Percentiles rank a stretch among this genome's conserved stretches.
Conservation (phyloP, 129 eudicot genomes). For the Lonicera japonica region DNA sequence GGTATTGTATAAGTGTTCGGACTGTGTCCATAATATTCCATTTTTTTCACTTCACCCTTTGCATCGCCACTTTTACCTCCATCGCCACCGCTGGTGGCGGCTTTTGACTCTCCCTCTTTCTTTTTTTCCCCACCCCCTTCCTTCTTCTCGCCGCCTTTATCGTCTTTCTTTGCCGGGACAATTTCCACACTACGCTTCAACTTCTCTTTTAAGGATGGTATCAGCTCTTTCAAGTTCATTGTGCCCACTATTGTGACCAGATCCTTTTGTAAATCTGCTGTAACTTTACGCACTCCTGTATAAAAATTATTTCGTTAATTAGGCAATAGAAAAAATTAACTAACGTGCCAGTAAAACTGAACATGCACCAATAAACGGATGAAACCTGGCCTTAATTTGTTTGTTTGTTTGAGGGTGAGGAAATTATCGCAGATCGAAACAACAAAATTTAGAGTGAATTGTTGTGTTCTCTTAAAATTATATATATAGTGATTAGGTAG, state of each 20-base stretch:
- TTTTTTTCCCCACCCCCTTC: constrained; percentile 18
- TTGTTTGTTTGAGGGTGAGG: too few species aligned
- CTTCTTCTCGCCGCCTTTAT: constrained; percentile 9
- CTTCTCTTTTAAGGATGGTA: constrained; percentile 52
- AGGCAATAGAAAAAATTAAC: background rate
- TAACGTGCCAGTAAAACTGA: background rate
- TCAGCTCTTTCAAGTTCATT: constrained; percentile 63
- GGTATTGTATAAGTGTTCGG: constrained; percentile 44
- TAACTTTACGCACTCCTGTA: constrained; percentile 61
- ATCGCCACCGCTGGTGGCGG: constrained; percentile 22
- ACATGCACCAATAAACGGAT: too few species aligned
- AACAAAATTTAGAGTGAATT: too few species aligned
- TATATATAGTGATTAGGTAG: background rate
- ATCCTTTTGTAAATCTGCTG: constrained; percentile 42
- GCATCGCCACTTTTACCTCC: constrained; percentile 16
- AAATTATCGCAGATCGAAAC: too few species aligned
- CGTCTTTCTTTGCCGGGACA: constrained; percentile 57
- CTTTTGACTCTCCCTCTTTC: constrained; percentile 23
- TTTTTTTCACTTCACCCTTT: constrained; percentile 41
- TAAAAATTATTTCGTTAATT: background rate
- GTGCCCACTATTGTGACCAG: constrained; percentile 70
- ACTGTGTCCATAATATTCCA: constrained; percentile 34
- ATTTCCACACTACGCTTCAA: constrained; percentile 55
- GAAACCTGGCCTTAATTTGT: too few species aligned
- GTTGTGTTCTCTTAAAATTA: too few species aligned